Base-by-base conservation (phyloP, 768 basidiomycete genomes). In the Thelephora ganbajun region DNA sequence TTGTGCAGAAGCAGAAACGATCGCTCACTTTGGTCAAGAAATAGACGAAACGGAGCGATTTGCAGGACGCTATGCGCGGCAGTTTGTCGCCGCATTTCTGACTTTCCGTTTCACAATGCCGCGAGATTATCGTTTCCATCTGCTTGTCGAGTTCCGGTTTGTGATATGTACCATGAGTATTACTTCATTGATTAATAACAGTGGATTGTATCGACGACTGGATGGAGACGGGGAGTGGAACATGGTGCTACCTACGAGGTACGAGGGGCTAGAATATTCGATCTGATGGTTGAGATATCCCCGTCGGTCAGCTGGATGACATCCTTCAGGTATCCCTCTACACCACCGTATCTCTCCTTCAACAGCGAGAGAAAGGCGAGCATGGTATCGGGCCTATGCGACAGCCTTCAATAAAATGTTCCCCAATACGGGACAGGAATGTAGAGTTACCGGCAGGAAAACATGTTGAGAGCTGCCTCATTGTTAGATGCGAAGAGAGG, bases 401-500 rank as follows among this genome's bases (percentile, higher is more conserved):
- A 20, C 11, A 37, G 30, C 20, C 22, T 16, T n/a, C 23, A 45
- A 16, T 30, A 6, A 44, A 11, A 22, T n/a, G 6, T 19, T 45
- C 16, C 34, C 33, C 44, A 33, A 16, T 35, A 14, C 36, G 14
- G 20, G 41, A 11, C 20, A 18, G 19, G 36, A 19, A 11, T 35
- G 19, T 9, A 37, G n/a, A 53, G 73, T 46, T 57, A 83, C 85
- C 80, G 73, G 54, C 83, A 87, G 3, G 80, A 76, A 46, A 89
- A 76, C 83, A 88, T 84, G 51, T 84, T 87, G n/a, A 85, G 65
- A 1, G 83, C 83, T 19, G 83, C 83, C 48, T 83, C 75, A 36
- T 71, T 76, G 54, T 86, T 81, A 5, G 77, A 70, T 1, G 81
- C 79, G 53, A 88, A 88, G 11, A 83, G 50, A 0, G 86, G 83